phyloP scores from a whole-genome alignment of 805 yeast genomes.

The Wickerhamiella musiphila region DNA sequence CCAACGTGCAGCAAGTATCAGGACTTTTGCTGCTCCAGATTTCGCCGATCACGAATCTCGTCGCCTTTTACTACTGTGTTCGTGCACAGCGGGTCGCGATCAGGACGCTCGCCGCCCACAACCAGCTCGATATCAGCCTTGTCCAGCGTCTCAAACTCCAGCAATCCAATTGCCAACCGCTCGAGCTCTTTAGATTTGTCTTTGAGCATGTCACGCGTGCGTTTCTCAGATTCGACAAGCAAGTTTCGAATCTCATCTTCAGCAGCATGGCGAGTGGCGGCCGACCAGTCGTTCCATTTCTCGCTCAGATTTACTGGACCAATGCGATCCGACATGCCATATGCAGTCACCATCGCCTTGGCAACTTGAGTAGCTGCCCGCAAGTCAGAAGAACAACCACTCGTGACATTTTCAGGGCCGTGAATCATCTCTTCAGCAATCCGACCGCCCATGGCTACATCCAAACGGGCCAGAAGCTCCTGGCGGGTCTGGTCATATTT shows the following conservation, averaged over 20 bases:
- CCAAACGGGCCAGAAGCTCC: conserved; percentile 81
- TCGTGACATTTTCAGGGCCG: conserved; percentile 82
- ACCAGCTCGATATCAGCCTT: conserved; percentile 79
- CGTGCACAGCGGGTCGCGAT: conserved; percentile 48
- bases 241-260: conserved; percentile 77
- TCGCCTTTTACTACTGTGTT: conserved; percentile 51
- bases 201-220: conserved; percentile 53
- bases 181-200: conserved; percentile 54
- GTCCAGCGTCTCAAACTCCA: conserved; percentile 89
- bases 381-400: conserved; percentile 89
- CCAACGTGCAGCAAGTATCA: too few species aligned
- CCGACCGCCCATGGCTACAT: conserved; percentile 98
- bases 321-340: conserved; percentile 86
- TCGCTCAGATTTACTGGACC: conserved; percentile 87
- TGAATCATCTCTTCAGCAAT: conserved; percentile 87
- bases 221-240: conserved; percentile 55
- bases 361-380: conserved; percentile 83
- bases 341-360: conserved; percentile 89
- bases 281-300: conserved; percentile 92
- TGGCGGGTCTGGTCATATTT: conserved; percentile 80
- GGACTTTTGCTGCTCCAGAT: too few species aligned
- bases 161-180: conserved; percentile 78
- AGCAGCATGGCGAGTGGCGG: conserved; percentile 70
- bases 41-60: conserved; percentile 19
- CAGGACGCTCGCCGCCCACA: conserved; percentile 60